Conservation (phyloP, 139 green algal genomes). For the Chlorella sp. region DNA sequence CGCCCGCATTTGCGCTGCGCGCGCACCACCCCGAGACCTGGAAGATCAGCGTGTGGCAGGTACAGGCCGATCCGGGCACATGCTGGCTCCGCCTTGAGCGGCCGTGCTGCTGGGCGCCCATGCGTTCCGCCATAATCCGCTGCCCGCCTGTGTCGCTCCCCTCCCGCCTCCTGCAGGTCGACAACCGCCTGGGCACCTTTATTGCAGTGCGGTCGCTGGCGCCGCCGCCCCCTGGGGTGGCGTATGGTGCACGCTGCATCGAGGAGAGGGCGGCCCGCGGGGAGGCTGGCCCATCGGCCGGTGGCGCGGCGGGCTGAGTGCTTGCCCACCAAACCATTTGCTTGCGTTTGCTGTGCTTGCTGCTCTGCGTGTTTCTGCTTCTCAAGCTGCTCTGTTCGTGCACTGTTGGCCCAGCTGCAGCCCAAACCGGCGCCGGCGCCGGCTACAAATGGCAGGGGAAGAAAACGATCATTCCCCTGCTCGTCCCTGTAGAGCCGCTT, state of each 20-base stretch:
- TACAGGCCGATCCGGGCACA: conserved; percentile 1
- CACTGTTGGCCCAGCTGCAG: too few relatives aligned
- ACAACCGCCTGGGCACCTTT: conserved; percentile 62
- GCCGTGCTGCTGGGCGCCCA: background rate
- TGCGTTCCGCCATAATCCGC: background rate
- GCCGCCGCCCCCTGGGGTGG: background rate
- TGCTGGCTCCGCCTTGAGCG: background rate
- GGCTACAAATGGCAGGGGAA: too few relatives aligned
- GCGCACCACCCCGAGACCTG: conserved; percentile 69
- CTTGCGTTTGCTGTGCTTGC: too few relatives aligned
- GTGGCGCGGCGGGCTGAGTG: too few relatives aligned
- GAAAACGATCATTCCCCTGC: too few relatives aligned
- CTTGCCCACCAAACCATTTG: too few relatives aligned
- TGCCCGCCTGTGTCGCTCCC: background rate
- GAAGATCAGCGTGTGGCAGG: conserved; percentile 73
- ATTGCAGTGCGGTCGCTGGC: conserved; percentile 46
- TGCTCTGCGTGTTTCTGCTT: too few relatives aligned
- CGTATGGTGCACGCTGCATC: background rate
- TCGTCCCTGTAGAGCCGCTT: too few relatives aligned
- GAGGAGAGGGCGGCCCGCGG: conserved; percentile 5
- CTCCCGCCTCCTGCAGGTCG: conserved; percentile 37
- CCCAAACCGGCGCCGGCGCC: too few relatives aligned
- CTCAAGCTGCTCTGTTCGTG: too few relatives aligned
- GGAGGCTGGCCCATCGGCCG: too few relatives aligned
- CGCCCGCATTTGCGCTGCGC: too few relatives aligned